A percentile compares a stretch with the other conserved stretches of the same genome.
Evolutionary conservation across 2,329 filamentous ascomycete genomes (phyloP).

Genomic region (Purpureocillium lavendulum): DNA sequence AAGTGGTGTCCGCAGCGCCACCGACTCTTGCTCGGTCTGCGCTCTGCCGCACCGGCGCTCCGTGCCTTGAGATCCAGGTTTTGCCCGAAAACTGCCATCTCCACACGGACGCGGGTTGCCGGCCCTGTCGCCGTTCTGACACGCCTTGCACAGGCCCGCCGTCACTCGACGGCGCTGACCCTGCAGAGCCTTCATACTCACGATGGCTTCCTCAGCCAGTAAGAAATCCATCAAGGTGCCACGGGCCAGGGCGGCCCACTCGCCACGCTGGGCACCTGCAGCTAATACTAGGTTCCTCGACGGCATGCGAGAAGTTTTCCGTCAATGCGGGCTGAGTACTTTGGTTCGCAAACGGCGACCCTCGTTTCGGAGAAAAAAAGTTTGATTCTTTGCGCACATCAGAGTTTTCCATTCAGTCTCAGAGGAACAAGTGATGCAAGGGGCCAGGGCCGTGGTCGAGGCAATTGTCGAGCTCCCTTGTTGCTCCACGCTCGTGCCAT

Average conservation of each 20-base stretch:
- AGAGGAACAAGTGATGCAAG: too few species aligned
- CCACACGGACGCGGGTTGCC: not conserved
- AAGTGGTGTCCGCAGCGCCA: too few species aligned
- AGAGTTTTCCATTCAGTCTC: too few species aligned
- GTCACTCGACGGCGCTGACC: not conserved
- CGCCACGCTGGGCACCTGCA: not conserved
- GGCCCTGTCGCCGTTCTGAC: not conserved
- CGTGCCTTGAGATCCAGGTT: not conserved
- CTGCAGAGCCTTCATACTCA: not conserved
- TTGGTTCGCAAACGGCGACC: too few species aligned
- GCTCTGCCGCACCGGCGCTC: not conserved
- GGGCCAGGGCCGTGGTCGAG: too few species aligned
- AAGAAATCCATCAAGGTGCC: not conserved
- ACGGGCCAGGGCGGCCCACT: conserved; percentile 1
- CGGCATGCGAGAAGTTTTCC: not conserved
- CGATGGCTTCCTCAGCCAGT: not conserved
- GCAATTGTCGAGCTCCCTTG: too few species aligned
- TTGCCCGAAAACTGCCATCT: too few species aligned
- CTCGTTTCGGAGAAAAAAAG: too few species aligned
- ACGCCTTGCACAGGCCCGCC: not conserved
- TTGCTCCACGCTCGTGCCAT: too few species aligned
- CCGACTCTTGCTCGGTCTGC: too few species aligned
- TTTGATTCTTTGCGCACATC: too few species aligned
- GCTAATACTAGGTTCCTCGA: not conserved
- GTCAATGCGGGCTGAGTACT: too few species aligned